Evolutionary conservation across 179 eudicot genomes (phyloP).

Genomic region (Spergularia azorica): DNA sequence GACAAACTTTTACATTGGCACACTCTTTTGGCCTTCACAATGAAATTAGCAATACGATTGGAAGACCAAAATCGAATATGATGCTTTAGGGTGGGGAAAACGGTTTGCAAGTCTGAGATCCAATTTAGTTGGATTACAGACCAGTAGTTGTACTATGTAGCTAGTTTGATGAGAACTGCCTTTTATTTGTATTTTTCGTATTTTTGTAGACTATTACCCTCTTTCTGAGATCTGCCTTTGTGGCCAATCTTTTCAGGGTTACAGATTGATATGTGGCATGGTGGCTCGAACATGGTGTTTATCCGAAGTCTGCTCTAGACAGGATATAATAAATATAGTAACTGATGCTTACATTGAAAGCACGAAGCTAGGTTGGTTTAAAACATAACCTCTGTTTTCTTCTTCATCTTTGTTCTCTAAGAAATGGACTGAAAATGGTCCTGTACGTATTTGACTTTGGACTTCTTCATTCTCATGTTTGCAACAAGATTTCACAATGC

Average conservation of each 20-base stretch:
- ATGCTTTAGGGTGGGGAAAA: too few relatives aligned
- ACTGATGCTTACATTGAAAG: constrained; percentile 67
- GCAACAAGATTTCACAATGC: neutral
- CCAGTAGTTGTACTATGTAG: too few relatives aligned
- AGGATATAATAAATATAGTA: constrained; percentile 69
- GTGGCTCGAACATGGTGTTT: constrained; percentile 85
- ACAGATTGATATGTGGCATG: constrained; percentile 69
- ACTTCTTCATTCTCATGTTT: too few relatives aligned
- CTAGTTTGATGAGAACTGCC: neutral
- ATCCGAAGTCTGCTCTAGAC: constrained; percentile 81
- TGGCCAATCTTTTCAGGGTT: constrained; percentile 52
- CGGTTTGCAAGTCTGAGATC: too few relatives aligned
- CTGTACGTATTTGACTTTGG: constrained; percentile 4
- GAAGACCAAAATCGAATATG: too few relatives aligned
- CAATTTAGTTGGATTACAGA: too few relatives aligned
- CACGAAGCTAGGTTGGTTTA: constrained; percentile 62
- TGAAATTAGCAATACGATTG: too few relatives aligned
- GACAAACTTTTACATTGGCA: too few relatives aligned
- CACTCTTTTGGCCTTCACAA: too few relatives aligned
- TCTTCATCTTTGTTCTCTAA: neutral
- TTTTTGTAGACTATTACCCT: neutral
- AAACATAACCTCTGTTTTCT: neutral
- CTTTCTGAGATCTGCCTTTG: neutral
- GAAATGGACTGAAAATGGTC: neutral
- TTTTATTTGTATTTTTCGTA: neutral